Base-by-base conservation (phyloP, 2,329 filamentous ascomycete genomes). In the Coniochaeta hoffmannii region DNA sequence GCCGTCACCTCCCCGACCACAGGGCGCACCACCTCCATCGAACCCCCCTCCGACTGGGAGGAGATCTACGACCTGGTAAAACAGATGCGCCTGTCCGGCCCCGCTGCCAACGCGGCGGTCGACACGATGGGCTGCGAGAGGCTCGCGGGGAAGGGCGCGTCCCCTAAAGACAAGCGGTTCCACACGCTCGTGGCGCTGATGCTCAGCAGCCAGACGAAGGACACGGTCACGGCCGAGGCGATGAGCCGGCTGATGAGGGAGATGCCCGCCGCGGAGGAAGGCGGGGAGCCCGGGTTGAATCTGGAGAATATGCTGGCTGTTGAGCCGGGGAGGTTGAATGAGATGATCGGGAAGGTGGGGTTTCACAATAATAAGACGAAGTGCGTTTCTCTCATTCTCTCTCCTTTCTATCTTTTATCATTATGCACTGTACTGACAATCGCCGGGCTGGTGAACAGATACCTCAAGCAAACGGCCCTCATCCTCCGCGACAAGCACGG, bases 41-140 rank as follows among this genome's bases (percentile, higher is more conserved):
- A 71, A n/a, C 83, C 90, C 1, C 91, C 92, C 0, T 78, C 84
- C 0, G 85, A 91, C 67, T 97, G 94, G 94, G 84, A 90, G 59
- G 81, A 85, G 56, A 84, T 96, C 56, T 99, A 97, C 72, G 73
- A 79, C 32, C 73, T 83, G 0, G 88, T 95, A 46, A 86, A 87
- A 64, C 80, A 82, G 65, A 97, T 97, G 91, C 86, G 84, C 2
- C 69, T 71, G 4, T 53, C 58, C 3, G 79, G 78, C 7, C 65
- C 71, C 72, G 73, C 88, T 67, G 67, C 81, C 75, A 71, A 88
- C 80, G 94, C 94, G 1, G 89, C 93, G 0, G 94, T 99, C 11
- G 94, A 99, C 69, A 97, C 93, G 0, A 97, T 97, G 92, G 94
- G 94, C 11, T 99, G 94, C 71, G 91, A 91, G 71, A 81, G 82